Base-by-base conservation (phyloP, 108 stramenopile species). In the Nannochloropsis gaditana region DNA sequence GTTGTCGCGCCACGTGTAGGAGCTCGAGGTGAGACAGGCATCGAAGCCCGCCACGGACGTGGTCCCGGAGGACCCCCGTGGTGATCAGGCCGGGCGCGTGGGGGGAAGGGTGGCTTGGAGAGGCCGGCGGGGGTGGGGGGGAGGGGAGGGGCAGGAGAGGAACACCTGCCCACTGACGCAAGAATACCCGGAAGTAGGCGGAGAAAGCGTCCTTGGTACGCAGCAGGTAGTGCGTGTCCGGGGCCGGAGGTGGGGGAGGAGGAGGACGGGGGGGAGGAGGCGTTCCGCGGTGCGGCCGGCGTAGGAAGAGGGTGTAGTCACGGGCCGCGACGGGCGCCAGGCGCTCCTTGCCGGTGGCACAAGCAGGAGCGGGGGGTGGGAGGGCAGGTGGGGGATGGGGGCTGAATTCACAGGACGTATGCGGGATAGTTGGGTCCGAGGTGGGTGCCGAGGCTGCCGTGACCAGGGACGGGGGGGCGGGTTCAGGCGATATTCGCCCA, bases 181-280 rank as follows among this genome's bases (percentile, higher is more conserved):
- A n/a, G 59, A 73, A 73, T 73, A n/a, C 6, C 19, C 59, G 59
- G n/a, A 73, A n/a, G n/a, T n/a, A 73, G 15, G n/a, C n/a, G 4
- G 59, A 15, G 59, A n/a, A 73, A n/a, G 59, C 59, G 4, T 73
- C 59, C 59, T 73, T 73, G 59, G 59, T 73, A n/a, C n/a, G 59
- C 59, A 73, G n/a, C 19, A 73, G 59, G 59, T 73, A 73, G 59
- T n/a, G 59, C 19, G 59, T 73, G 19, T 73, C n/a, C 19, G 59
- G 59, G 8, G 59, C 5, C 15, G 59, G 59, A 3, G 8, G 59
- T 4, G 59, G 59, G 8, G 59, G 59, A n/a, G 59, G 59, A 73
- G 59, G 59, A 73, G 59, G 59, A 73, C 19, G 59, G 2, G 59
- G 59, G n/a, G 59, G 59, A 73, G 59, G 59, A 73, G 59, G 59